A percentile compares a stretch with the other conserved stretches of the same genome.
phyloP scores from a whole-genome alignment of 2,329 filamentous ascomycete species.

The Xylariaceae sp. region DNA sequence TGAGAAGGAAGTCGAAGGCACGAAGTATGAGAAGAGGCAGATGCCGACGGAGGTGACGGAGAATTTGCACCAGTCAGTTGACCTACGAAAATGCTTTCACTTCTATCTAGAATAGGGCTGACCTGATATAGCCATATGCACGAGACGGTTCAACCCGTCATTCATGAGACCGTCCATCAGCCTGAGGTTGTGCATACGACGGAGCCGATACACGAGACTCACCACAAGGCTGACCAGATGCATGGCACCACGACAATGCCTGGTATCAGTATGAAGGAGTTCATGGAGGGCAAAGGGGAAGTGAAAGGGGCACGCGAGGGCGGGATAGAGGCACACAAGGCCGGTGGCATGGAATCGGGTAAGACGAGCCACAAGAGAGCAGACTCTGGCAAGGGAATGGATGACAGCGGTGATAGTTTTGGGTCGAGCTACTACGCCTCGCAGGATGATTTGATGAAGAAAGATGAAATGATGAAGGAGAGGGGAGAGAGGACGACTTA shows the following conservation, averaged over 20 bases:
- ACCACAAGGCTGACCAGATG: slow-evolving; percentile 6
- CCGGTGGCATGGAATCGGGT: no score
- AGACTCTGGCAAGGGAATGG: no score
- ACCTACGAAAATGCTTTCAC: no score
- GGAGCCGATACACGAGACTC: slow-evolving; percentile 9
- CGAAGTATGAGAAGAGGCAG: neutral
- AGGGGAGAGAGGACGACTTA: no score
- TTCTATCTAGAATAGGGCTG: no score
- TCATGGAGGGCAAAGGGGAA: slow-evolving; percentile 4
- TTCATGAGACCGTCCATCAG: slow-evolving; percentile 12
- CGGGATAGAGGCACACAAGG: no score
- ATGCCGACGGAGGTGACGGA: slow-evolving; percentile 9
- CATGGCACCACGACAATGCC: slow-evolving; percentile 8
- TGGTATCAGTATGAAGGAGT: slow-evolving; percentile 10
- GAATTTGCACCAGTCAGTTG: slow-evolving; percentile 6
- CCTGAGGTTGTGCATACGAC: slow-evolving; percentile 14
- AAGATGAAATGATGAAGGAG: no score
- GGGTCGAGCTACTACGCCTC: no score
- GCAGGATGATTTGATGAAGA: no score
- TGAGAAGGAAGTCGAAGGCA: neutral
- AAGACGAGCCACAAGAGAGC: no score
- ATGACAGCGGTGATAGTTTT: no score
- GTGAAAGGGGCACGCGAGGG: no score
- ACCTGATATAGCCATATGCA: slow-evolving; percentile 9
- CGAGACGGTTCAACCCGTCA: slow-evolving; percentile 13